Evolutionary conservation across 306 rosid genomes (phyloP), one percentile per base, ranked within the genome.

Genomic region (Quercus dentata): DNA sequence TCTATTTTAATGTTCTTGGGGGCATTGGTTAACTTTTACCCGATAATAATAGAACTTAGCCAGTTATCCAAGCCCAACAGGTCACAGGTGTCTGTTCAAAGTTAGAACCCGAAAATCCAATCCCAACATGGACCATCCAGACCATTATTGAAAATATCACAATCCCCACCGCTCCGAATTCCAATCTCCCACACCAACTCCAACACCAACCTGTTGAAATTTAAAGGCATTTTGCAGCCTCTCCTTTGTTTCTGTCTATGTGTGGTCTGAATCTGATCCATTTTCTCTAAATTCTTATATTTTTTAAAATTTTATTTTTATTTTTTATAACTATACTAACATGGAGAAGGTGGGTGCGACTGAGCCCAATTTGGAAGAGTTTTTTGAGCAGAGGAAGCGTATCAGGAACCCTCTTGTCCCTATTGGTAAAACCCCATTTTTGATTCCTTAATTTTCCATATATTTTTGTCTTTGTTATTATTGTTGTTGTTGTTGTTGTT

Each of bases 381-480:
- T 89, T 71, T 82, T 89, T 18, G 78, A 31, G 56, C 94, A 89
- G 59, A 91, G 91, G 88, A 93, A 93, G 90, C 92, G 96, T 73
- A 80, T 76, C 33, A 85, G 92, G 78, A 95, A 93, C 92, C 98
- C 99, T 80, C 54, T 80, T 1, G 99, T 96, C 21, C 98, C 99
- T 58, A 5, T 93, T 49, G 98, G 99, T 95, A 89, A 83, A 9
- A 10, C 33, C 51, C 56, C 27, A 33, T 74, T 58, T 69, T 67
- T 14, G 9, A 18, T 73, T 73, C 55, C 14, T 17, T 25, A 18
- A 44, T 38, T 21, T 41, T 61, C 62, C 1, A 25, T 63, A 2
- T 8, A 10, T 27, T 46, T 20, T 9, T 13, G 44, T 38, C 44
- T 38, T 38, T 38, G 44, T 38, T 38, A 6, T 11, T 20, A 0